Percentiles rank a stretch among this genome's conserved stretches.
Evolutionary conservation across 1,284 basidiomycete genomes (phyloP).

Genomic region (Boletus semigastroideus): DNA sequence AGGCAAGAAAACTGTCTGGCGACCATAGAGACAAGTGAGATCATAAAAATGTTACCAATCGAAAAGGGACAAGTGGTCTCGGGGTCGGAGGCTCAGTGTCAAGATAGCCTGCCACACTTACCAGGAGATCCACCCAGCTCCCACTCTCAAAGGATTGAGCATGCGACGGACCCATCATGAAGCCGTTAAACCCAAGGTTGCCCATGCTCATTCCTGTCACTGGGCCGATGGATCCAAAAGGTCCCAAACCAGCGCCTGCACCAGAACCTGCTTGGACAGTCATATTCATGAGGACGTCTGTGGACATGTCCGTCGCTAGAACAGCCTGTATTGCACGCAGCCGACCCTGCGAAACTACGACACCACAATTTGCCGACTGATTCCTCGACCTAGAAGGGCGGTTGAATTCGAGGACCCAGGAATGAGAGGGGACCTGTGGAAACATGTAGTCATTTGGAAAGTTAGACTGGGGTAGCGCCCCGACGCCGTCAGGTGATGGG

Average conservation of each 20-base stretch:
- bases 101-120: slow-evolving; percentile 32
- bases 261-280: slow-evolving; percentile 14
- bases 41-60: background rate
- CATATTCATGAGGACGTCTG: slow-evolving; percentile 31
- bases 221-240: slow-evolving; percentile 28
- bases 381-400: slow-evolving; percentile 38
- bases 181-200: slow-evolving; percentile 47
- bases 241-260: slow-evolving; percentile 14
- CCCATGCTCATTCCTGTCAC: slow-evolving; percentile 37
- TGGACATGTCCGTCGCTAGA: slow-evolving; percentile 17
- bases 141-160: slow-evolving; percentile 18
- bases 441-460: slow-evolving; percentile 24
- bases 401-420: slow-evolving; percentile 74
- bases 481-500: slow-evolving; percentile 29
- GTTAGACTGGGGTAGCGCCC: slow-evolving; percentile 9
- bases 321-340: slow-evolving; percentile 51
- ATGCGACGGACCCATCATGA: slow-evolving; percentile 27
- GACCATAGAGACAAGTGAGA: too few species aligned
- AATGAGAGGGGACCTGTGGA: slow-evolving; percentile 35
- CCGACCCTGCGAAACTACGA: slow-evolving; percentile 68
- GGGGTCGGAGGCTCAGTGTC: too few species aligned
- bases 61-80: background rate
- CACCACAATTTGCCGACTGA: slow-evolving; percentile 41
- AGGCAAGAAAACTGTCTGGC: background rate
- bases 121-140: slow-evolving; percentile 72